Evolutionary conservation across 768 basidiomycete species (phyloP).

Genomic region (Galerina marginata): DNA sequence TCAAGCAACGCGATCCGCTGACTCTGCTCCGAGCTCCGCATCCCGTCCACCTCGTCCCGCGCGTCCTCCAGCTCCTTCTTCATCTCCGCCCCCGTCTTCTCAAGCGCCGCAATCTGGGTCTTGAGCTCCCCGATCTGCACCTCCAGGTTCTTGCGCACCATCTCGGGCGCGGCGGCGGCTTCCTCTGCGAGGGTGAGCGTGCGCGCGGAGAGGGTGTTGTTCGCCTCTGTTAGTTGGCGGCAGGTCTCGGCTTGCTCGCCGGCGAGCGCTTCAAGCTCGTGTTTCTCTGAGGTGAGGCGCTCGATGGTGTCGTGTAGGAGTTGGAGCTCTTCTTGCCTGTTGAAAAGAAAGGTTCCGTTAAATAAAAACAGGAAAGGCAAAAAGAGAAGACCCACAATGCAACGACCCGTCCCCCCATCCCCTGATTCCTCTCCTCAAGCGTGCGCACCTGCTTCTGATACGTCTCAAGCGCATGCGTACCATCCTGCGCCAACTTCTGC

Average conservation of each 20-base stretch:
- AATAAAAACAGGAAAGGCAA: slow-evolving; percentile 11
- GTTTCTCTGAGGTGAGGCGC: slow-evolving; percentile 63
- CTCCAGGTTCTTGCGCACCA: slow-evolving; percentile 68
- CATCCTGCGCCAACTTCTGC: slow-evolving; percentile 88
- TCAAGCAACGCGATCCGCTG: slow-evolving; percentile 87
- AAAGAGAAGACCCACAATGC: slow-evolving; percentile 52
- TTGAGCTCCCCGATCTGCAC: slow-evolving; percentile 61
- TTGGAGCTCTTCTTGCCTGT: slow-evolving; percentile 70
- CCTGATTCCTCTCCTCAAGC: slow-evolving; percentile 76
- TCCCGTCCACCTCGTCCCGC: slow-evolving; percentile 69
- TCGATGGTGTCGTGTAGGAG: slow-evolving; percentile 68
- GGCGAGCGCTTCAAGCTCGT: slow-evolving; percentile 68
- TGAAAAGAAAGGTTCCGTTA: neutral
- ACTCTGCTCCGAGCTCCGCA: slow-evolving; percentile 74
- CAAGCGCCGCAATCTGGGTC: slow-evolving; percentile 61
- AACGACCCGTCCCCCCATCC: slow-evolving; percentile 55
- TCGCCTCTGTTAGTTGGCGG: slow-evolving; percentile 76
- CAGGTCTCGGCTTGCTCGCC: slow-evolving; percentile 78
- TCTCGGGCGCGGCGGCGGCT: slow-evolving; percentile 59
- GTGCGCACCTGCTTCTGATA: slow-evolving; percentile 88
- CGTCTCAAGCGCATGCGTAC: slow-evolving; percentile 77
- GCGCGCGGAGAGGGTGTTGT: slow-evolving; percentile 75
- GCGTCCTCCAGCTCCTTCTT: slow-evolving; percentile 66
- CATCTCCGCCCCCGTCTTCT: slow-evolving; percentile 64
- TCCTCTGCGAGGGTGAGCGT: slow-evolving; percentile 76